Percentiles rank a stretch among this genome's conserved stretches.
phyloP scores from a whole-genome alignment of 2,329 filamentous ascomycete genomes.

The Aspergillus jensenii region DNA sequence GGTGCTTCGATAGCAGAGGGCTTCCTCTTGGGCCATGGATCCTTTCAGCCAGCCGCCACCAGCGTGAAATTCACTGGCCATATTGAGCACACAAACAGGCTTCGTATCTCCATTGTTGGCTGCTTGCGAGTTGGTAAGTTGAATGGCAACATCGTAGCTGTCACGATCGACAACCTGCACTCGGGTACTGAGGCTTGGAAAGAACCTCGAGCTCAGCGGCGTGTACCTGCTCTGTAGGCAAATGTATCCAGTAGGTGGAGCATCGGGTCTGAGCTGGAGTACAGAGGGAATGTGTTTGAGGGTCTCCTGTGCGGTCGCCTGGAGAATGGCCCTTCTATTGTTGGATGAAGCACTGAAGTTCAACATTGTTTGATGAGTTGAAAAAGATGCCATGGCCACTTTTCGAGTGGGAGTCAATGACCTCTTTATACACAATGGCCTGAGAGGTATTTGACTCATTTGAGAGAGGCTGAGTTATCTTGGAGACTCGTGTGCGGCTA shows the following conservation, averaged over 20 bases:
- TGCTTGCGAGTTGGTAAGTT: slow-evolving; percentile 26
- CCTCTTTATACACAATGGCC: neutral
- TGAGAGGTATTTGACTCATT: neutral
- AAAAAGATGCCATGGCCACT: too few species aligned
- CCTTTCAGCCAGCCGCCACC: slow-evolving; percentile 67
- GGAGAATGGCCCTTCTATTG: slow-evolving; percentile 31
- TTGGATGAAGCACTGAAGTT: neutral
- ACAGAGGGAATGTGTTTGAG: slow-evolving; percentile 48
- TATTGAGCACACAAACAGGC: slow-evolving; percentile 63
- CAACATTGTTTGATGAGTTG: neutral
- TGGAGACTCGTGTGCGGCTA: neutral
- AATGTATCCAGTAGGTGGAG: slow-evolving; percentile 39
- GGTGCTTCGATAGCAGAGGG: slow-evolving; percentile 63
- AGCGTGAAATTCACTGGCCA: slow-evolving; percentile 57
- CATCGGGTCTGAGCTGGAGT: slow-evolving; percentile 45
- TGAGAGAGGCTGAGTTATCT: neutral
- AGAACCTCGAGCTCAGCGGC: slow-evolving; percentile 42
- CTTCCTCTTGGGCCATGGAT: slow-evolving; percentile 67
- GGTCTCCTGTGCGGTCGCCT: slow-evolving; percentile 50
- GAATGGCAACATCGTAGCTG: slow-evolving; percentile 57
- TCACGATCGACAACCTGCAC: slow-evolving; percentile 59
- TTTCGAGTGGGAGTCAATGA: neutral
- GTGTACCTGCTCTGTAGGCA: slow-evolving; percentile 40
- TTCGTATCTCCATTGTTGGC: slow-evolving; percentile 27
- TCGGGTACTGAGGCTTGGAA: slow-evolving; percentile 41